A percentile compares a stretch with the other conserved stretches of the same genome.
Evolutionary conservation across 1,139 yeast species (phyloP).

Genomic region (Debaryomyces subglobosus): DNA sequence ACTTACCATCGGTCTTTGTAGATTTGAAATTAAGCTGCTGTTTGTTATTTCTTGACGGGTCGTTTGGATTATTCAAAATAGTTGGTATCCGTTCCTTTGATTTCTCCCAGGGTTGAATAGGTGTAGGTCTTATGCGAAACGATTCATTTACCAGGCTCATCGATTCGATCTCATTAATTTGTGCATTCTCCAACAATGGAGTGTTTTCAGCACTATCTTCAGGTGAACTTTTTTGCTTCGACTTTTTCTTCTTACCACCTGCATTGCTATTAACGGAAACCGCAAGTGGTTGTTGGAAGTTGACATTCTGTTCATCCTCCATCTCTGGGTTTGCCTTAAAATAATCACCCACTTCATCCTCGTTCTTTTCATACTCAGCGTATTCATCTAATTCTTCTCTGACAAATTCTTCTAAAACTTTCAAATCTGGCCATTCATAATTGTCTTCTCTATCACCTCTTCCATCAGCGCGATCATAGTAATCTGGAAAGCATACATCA

Average conservation of each 20-base stretch:
- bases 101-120: conserved; percentile 76
- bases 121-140: conserved; percentile 68
- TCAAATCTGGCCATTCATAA: conserved; percentile 77
- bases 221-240: neutral
- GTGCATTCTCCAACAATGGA: conserved; percentile 39
- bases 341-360: conserved; percentile 8
- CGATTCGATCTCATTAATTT: conserved; percentile 68
- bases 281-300: conserved; percentile 28
- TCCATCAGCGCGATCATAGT: conserved; percentile 33
- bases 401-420: conserved; percentile 74
- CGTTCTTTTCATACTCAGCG: conserved; percentile 10
- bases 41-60: neutral
- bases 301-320: conserved; percentile 21
- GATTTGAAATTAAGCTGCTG: conserved; percentile 5
- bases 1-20: conserved; percentile 26
- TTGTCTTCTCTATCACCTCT: conserved; percentile 23
- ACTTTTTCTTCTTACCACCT: neutral
- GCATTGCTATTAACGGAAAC: conserved; percentile 13
- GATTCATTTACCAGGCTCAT: conserved; percentile 46
- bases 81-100: conserved; percentile 36
- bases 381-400: conserved; percentile 61
- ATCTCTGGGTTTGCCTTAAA: conserved; percentile 13
- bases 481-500: conserved; percentile 83
- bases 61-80: conserved; percentile 25
- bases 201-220: conserved; percentile 20